Evolutionary conservation across 2,329 filamentous ascomycete species (phyloP).

Genomic region (Pseudopithomyces maydicus): DNA sequence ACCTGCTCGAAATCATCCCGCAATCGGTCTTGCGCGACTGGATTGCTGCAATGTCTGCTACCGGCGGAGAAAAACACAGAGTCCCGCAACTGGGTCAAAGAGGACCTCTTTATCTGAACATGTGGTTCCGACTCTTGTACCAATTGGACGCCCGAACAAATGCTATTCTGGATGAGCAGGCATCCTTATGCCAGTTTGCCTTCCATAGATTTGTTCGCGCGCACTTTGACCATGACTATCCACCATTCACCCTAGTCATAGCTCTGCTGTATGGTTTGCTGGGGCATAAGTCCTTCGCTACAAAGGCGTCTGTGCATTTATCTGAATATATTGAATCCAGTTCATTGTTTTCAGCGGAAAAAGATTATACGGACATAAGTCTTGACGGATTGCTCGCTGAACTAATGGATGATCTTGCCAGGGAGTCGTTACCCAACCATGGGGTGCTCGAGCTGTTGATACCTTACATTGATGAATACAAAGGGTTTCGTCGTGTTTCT

Average conservation of each 20-base stretch:
- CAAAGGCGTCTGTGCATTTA: background rate
- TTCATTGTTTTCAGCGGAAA: background rate
- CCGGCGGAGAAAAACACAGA: background rate
- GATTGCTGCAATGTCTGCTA: constrained; percentile 13
- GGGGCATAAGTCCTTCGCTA: constrained; percentile 2
- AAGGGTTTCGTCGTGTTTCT: constrained; percentile 11
- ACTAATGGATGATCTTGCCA: constrained; percentile 16
- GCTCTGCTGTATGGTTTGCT: constrained; percentile 5
- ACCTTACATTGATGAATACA: constrained; percentile 15
- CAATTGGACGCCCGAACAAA: constrained; percentile 15
- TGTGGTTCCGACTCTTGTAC: constrained; percentile 28
- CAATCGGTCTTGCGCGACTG: background rate
- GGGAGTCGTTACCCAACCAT: constrained; percentile 17
- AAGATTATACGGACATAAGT: background rate
- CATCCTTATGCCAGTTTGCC: constrained; percentile 6
- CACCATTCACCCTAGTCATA: background rate
- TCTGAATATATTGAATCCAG: constrained; percentile 5
- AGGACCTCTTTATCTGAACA: constrained; percentile 8
- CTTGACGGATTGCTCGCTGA: constrained; percentile 14
- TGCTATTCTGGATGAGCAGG: background rate
- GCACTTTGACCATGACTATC: background rate
- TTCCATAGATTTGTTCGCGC: constrained; percentile 1
- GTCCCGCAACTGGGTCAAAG: background rate
- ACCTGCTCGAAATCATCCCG: background rate
- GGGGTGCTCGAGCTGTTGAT: constrained; percentile 19